Conservation (phyloP, 306 rosid genomes). For the Cucurbita maxima region DNA sequence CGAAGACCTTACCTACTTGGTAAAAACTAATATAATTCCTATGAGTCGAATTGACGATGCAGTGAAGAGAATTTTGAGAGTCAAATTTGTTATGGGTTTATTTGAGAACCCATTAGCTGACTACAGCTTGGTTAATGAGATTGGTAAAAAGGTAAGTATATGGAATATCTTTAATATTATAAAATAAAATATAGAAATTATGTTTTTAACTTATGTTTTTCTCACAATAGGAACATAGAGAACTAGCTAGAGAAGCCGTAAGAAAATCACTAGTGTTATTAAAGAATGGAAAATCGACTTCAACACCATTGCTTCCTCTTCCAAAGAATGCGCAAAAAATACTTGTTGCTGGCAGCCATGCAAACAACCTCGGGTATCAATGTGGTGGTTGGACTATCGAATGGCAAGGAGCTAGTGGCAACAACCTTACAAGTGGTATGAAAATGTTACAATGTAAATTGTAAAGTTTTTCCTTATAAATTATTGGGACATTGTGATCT, state of each 20-base stretch:
- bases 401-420: constrained; percentile 15
- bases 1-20: constrained; percentile 12
- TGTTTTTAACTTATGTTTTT: background rate
- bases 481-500: too few relatives aligned
- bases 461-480: too few relatives aligned
- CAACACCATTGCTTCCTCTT: constrained; percentile 17
- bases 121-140: constrained; percentile 15
- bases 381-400: constrained; percentile 35
- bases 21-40: constrained; percentile 11
- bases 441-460: background rate
- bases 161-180: background rate
- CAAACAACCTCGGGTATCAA: constrained; percentile 27
- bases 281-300: constrained; percentile 18
- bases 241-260: constrained; percentile 30
- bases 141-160: constrained; percentile 19
- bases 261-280: constrained; percentile 21
- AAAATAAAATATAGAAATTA: too few relatives aligned
- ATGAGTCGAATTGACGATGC: constrained; percentile 31
- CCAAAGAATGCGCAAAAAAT: constrained; percentile 15
- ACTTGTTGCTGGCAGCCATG: constrained; percentile 27
- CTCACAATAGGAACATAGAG: constrained; percentile 20
- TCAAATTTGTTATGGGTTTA: constrained; percentile 25
- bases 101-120: constrained; percentile 27
- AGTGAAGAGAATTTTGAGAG: constrained; percentile 19
- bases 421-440: constrained; percentile 7